Evolutionary conservation across 2,329 filamentous ascomycete genomes (phyloP).

Genomic region (Ophiostoma perfectum): DNA sequence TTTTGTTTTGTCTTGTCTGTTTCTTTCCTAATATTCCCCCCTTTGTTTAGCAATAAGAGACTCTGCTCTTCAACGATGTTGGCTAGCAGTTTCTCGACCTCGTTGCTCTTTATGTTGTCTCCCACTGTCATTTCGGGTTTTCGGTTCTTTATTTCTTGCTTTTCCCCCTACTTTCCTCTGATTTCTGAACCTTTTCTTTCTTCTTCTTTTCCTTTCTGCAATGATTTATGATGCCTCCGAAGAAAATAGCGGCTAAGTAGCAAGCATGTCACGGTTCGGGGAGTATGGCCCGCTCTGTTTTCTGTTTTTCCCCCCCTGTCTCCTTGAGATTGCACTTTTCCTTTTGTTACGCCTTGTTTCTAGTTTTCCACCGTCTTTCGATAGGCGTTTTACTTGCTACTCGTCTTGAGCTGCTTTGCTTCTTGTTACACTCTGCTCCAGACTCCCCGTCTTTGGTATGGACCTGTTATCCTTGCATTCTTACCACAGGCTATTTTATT

Average conservation of each 20-base stretch:
- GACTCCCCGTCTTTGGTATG: background rate
- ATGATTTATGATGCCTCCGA: slow-evolving; percentile 28
- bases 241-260: slow-evolving; percentile 22
- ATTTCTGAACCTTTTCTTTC: slow-evolving; percentile 8
- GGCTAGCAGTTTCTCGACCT: background rate
- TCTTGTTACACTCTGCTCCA: background rate
- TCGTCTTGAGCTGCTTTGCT: background rate
- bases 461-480: background rate
- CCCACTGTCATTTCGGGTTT: background rate
- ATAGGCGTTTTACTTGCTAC: background rate
- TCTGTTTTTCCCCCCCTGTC: background rate
- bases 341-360: background rate
- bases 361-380: too few relatives aligned
- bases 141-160: background rate
- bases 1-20: background rate
- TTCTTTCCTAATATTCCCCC: background rate
- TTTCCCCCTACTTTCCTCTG: slow-evolving; percentile 12
- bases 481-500: background rate
- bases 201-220: slow-evolving; percentile 16
- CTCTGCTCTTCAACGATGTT: background rate
- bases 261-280: slow-evolving; percentile 9
- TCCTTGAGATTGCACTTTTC: background rate
- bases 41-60: background rate
- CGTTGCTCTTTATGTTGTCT: slow-evolving; percentile 3
- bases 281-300: background rate